Conservation (phyloP, 2,329 filamentous ascomycete species). For the Exophiala aquamarina region DNA sequence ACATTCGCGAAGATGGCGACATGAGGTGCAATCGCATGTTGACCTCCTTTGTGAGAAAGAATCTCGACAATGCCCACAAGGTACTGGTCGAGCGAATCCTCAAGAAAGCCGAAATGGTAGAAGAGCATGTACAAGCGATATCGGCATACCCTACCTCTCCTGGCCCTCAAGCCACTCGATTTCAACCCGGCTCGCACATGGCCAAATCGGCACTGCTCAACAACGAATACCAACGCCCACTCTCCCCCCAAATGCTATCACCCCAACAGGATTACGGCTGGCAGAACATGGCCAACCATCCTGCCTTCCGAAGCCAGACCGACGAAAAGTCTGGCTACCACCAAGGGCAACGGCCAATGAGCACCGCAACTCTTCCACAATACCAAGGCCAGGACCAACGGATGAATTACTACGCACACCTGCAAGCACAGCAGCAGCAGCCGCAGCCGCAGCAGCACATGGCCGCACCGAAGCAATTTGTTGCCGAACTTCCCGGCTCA, state of each 20-base stretch:
- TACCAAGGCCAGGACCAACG: slow-evolving; percentile 15
- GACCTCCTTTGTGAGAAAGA: slow-evolving; percentile 76
- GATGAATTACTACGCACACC: slow-evolving; percentile 14
- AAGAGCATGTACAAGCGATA: slow-evolving; percentile 29
- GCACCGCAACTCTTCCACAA: slow-evolving; percentile 9
- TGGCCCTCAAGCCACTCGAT: slow-evolving; percentile 11
- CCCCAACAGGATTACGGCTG: slow-evolving; percentile 21
- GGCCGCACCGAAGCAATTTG: slow-evolving; percentile 18
- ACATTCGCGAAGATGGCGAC: slow-evolving; percentile 81
- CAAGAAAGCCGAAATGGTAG: slow-evolving; percentile 48
- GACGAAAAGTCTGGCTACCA: slow-evolving; percentile 11
- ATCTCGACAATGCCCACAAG: slow-evolving; percentile 72
- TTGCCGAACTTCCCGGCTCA: slow-evolving; percentile 25
- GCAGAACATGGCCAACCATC: slow-evolving; percentile 22
- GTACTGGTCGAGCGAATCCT: slow-evolving; percentile 66
- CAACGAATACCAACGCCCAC: slow-evolving; percentile 9
- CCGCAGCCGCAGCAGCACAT: background rate
- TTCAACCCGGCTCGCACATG: slow-evolving; percentile 27
- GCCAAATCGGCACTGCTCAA: slow-evolving; percentile 20
- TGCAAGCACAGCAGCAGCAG: background rate
- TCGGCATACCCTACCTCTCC: slow-evolving; percentile 5
- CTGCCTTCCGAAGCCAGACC: slow-evolving; percentile 14
- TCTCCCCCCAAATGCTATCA: slow-evolving; percentile 23
- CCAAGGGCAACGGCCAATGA: slow-evolving; percentile 3
- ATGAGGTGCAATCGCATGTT: slow-evolving; percentile 78